phyloP scores from a whole-genome alignment of 495 filamentous ascomycete genomes.

The Trichocladium uniseriatum region DNA sequence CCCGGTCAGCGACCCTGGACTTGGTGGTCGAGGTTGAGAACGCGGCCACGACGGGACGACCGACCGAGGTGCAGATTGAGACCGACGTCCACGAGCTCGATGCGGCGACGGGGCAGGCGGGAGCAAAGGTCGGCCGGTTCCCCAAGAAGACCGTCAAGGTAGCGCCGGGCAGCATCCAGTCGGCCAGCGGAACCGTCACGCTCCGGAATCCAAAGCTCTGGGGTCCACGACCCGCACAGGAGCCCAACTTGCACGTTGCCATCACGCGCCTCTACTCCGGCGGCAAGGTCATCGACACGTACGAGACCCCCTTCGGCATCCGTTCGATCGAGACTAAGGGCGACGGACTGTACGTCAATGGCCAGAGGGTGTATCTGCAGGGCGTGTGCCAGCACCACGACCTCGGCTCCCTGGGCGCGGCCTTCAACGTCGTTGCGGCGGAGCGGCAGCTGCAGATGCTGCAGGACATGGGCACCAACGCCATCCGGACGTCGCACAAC shows the following conservation, averaged over 20 bases:
- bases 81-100: slow-evolving; percentile 24
- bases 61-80: slow-evolving; percentile 19
- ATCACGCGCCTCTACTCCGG: slow-evolving; percentile 25
- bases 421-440: slow-evolving; percentile 37
- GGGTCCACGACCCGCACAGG: slow-evolving; percentile 38
- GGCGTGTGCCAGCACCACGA: slow-evolving; percentile 43
- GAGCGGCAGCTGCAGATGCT: slow-evolving; percentile 38
- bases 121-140: slow-evolving; percentile 22
- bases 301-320: slow-evolving; percentile 42
- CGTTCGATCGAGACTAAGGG: slow-evolving; percentile 32
- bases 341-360: slow-evolving; percentile 37
- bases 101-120: slow-evolving; percentile 10
- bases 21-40: slow-evolving; percentile 36
- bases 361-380: slow-evolving; percentile 28
- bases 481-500: slow-evolving; percentile 42
- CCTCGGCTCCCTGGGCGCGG: slow-evolving; percentile 36
- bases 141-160: slow-evolving; percentile 17
- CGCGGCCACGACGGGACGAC: slow-evolving; percentile 10
- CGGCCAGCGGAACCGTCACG: slow-evolving; percentile 27
- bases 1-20: slow-evolving; percentile 30
- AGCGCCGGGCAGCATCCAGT: slow-evolving; percentile 19
- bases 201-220: slow-evolving; percentile 35
- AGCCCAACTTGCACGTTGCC: slow-evolving; percentile 40
- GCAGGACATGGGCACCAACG: slow-evolving; percentile 41
- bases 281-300: slow-evolving; percentile 31